Conservation (phyloP, 2,329 filamentous ascomycete genomes). For the Periconia macrospinosa region DNA sequence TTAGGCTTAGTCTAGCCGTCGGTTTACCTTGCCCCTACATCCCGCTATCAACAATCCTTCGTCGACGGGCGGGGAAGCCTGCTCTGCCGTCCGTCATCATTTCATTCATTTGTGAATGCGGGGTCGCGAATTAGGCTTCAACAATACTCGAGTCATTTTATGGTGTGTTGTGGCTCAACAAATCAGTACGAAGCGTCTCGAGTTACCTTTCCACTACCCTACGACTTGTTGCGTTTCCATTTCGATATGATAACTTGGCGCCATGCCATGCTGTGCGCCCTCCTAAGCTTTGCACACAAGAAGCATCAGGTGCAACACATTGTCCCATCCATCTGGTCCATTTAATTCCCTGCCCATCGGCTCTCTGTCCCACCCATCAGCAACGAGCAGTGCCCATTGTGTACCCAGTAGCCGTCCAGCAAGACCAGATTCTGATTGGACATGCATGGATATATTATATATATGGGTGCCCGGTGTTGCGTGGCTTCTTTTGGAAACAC, state of each 20-base stretch:
- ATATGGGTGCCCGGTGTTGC: background rate
- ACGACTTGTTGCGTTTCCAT: background rate
- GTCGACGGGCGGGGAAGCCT: constrained; percentile 10
- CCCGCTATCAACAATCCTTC: background rate
- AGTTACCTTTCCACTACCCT: background rate
- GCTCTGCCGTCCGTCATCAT: background rate
- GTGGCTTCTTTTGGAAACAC: background rate
- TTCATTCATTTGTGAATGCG: background rate
- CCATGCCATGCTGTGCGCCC: background rate
- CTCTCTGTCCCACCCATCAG: background rate
- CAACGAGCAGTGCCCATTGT: background rate
- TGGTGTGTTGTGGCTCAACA: background rate
- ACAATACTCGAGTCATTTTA: background rate
- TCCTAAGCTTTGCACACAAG: constrained; percentile 1
- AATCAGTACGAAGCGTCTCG: background rate
- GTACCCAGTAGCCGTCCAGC: background rate
- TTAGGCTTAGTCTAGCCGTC: constrained; percentile 6
- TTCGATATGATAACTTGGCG: constrained; percentile 1
- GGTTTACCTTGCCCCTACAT: background rate
- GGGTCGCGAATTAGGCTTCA: background rate
- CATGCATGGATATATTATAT: background rate
- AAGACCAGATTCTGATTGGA: background rate
- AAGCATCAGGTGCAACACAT: background rate
- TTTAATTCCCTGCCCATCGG: background rate
- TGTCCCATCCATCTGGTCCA: background rate